phyloP scores from a whole-genome alignment of 177 flowering plant genomes.

The Vitis hybrid region DNA sequence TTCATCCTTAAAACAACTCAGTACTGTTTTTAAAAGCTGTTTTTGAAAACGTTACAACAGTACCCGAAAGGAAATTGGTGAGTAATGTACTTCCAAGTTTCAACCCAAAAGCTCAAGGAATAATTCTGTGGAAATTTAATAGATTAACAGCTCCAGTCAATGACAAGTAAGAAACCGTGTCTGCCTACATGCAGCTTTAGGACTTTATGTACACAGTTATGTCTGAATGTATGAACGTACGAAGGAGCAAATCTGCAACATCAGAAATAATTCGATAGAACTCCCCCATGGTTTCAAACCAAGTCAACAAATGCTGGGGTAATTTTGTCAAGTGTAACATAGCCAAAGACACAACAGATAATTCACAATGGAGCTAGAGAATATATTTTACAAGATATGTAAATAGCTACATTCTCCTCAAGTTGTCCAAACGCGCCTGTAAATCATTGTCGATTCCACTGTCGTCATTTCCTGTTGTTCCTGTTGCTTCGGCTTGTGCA shows the following conservation, averaged over 20 bases:
- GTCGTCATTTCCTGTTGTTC: conserved; percentile 53
- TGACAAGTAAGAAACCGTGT: neutral
- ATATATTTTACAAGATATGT: neutral
- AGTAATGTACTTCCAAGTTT: too few species aligned
- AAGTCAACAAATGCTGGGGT: neutral
- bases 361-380: conserved; percentile 1
- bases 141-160: neutral
- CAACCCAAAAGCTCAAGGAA: too few species aligned
- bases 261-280: conserved; percentile 9
- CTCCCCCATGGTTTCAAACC: conserved; percentile 1
- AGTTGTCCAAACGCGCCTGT: conserved; percentile 89
- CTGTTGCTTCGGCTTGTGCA: conserved; percentile 65
- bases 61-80: too few species aligned
- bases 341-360: conserved; percentile 6
- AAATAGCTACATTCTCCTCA: conserved; percentile 66
- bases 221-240: neutral
- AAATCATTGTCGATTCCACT: conserved; percentile 77
- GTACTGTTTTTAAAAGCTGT: too few species aligned
- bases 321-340: conserved; percentile 4
- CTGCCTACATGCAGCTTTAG: neutral
- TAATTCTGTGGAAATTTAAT: neutral
- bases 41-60: too few species aligned
- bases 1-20: too few species aligned
- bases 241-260: neutral
- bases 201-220: neutral